phyloP scores from a whole-genome alignment of 331 rosid species.

The Acacia concinna region DNA sequence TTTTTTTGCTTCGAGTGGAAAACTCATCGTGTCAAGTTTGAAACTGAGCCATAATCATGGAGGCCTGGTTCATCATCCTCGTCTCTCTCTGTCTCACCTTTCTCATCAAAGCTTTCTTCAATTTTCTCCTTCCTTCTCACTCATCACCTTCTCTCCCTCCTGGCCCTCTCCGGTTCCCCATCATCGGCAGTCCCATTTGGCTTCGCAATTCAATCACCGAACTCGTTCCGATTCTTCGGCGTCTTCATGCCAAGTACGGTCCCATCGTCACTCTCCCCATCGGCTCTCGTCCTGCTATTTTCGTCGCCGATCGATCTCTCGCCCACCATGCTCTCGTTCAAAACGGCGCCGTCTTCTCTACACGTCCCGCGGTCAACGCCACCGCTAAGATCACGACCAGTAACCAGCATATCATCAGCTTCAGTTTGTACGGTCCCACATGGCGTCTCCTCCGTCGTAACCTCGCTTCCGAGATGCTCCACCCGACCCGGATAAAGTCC shows the following conservation, averaged over 20 bases:
- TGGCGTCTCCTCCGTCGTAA: not conserved
- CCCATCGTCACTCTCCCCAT: constrained; percentile 35
- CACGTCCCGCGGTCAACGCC: constrained; percentile 27
- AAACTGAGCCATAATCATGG: not conserved
- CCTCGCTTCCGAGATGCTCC: constrained; percentile 14
- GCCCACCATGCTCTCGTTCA: not conserved
- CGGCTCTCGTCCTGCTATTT: constrained; percentile 35
- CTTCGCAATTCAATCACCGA: not conserved
- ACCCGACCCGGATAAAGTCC: not conserved
- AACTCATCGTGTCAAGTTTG: too few species aligned
- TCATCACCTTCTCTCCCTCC: constrained; percentile 23
- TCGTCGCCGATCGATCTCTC: constrained; percentile 39
- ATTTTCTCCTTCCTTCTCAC: not conserved
- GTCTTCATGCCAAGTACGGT: not conserved
- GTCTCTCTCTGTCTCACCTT: not conserved
- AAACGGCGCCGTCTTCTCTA: constrained; percentile 35
- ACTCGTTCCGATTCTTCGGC: not conserved
- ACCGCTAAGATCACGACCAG: not conserved
- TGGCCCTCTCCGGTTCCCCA: constrained; percentile 49
- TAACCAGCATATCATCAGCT: not conserved
- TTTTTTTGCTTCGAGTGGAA: too few species aligned
- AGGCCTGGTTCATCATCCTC: not conserved
- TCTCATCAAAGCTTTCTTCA: not conserved
- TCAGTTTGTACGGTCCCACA: not conserved
- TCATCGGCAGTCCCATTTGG: constrained; percentile 21